phyloP scores from a whole-genome alignment of 1,284 basidiomycete species.

The Apiotrichum brassicae region DNA sequence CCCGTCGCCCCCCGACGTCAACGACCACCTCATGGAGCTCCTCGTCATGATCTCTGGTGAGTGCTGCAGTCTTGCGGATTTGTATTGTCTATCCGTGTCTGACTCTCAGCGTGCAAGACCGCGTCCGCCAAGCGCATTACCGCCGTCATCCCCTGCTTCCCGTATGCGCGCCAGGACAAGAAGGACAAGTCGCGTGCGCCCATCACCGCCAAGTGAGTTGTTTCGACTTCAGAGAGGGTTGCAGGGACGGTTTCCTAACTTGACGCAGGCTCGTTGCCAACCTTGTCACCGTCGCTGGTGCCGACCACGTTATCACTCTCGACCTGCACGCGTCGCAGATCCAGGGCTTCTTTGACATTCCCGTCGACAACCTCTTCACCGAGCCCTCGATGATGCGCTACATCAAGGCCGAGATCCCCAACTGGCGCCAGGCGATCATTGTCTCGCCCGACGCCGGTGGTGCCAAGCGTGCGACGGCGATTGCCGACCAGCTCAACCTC shows the following conservation, averaged over 20 bases:
- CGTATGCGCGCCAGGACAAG: constrained; percentile 95
- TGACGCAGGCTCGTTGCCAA: constrained; percentile 71
- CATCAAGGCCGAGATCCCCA: constrained; percentile 80
- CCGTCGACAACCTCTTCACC: constrained; percentile 92
- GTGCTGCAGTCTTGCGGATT: constrained; percentile 8
- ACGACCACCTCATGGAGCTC: constrained; percentile 52
- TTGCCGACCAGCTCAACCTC: constrained; percentile 90
- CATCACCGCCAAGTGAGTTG: constrained; percentile 78
- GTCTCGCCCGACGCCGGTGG: constrained; percentile 97
- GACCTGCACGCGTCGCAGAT: constrained; percentile 98
- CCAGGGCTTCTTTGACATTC: constrained; percentile 98
- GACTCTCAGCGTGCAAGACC: constrained; percentile 83
- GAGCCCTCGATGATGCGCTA: constrained; percentile 81
- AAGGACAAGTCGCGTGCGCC: constrained; percentile 96
- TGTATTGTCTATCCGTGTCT: not conserved
- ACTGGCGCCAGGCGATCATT: constrained; percentile 84
- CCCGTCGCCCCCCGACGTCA: constrained; percentile 46
- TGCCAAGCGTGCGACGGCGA: constrained; percentile 88
- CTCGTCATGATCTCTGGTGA: constrained; percentile 50
- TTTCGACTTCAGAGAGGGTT: not conserved
- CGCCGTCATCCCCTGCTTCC: constrained; percentile 96
- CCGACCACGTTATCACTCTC: constrained; percentile 98
- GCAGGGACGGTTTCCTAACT: no score
- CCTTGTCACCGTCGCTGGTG: constrained; percentile 92
- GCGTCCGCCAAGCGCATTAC: constrained; percentile 94